phyloP scores from a whole-genome alignment of 495 filamentous ascomycete species.

The Aspergillus cristatus region DNA sequence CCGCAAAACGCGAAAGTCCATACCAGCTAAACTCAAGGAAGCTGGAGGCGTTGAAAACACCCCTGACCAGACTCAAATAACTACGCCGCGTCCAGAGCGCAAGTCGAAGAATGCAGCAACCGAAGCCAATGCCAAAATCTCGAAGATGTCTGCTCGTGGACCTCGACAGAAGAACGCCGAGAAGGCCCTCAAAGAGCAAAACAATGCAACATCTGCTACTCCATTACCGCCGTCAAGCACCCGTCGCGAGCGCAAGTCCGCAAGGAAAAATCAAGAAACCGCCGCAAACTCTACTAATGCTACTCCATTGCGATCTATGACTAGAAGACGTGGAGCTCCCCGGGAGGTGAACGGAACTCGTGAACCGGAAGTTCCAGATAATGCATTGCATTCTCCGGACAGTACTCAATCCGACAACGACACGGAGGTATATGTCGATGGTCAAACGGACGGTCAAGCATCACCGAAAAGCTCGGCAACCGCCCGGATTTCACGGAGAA shows the following conservation, averaged over 20 bases:
- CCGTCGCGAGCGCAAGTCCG: constrained; percentile 7
- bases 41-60: constrained; percentile 2
- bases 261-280: background rate
- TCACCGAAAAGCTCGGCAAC: constrained; percentile 18
- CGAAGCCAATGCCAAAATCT: background rate
- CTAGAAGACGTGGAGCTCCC: no score
- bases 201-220: constrained; percentile 2
- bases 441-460: constrained; percentile 14
- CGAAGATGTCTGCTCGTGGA: constrained; percentile 1
- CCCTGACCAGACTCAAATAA: constrained; percentile 1
- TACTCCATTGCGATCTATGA: no score
- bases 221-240: constrained; percentile 1
- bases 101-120: constrained; percentile 5
- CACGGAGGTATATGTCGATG: constrained; percentile 18
- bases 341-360: background rate
- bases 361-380: constrained; percentile 4
- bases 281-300: background rate
- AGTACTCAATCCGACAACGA: constrained; percentile 12
- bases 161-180: constrained; percentile 1
- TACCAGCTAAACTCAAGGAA: constrained; percentile 9
- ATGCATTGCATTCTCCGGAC: no score
- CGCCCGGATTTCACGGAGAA: constrained; percentile 22
- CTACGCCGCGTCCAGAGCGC: constrained; percentile 12
- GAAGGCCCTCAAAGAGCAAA: constrained; percentile 1
- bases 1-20: constrained; percentile 10